Evolutionary conservation across 345 rosid species (phyloP).

Genomic region (Moringa oleifera): DNA sequence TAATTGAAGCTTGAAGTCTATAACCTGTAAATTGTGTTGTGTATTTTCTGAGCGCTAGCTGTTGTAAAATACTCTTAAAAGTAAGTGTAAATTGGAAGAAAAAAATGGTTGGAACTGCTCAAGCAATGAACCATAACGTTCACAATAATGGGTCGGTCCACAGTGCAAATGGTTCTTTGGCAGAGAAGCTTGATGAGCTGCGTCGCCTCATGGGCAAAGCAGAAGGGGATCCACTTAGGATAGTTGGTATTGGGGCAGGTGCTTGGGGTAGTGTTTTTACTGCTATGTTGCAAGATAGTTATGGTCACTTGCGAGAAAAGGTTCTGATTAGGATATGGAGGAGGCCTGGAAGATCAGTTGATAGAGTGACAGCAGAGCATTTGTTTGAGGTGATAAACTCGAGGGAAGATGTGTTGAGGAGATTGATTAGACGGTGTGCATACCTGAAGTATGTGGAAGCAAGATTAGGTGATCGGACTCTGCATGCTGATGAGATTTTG

Average conservation of each 20-base stretch:
- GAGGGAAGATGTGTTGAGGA: constrained; percentile 84
- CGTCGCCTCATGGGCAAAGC: constrained; percentile 66
- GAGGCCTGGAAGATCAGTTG: constrained; percentile 71
- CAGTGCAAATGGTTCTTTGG: constrained; percentile 40
- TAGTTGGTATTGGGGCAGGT: constrained; percentile 92
- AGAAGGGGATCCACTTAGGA: constrained; percentile 77
- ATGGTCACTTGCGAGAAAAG: constrained; percentile 83
- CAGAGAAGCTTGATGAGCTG: constrained; percentile 78
- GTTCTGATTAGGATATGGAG: constrained; percentile 92
- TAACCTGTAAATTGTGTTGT: constrained; percentile 3
- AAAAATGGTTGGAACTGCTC: constrained; percentile 45
- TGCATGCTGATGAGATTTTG: constrained; percentile 83
- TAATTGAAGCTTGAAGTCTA: constrained; percentile 7
- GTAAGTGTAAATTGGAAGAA: not conserved
- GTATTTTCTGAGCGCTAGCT: not conserved
- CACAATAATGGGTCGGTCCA: constrained; percentile 48
- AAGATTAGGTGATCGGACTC: constrained; percentile 84
- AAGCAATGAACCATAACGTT: constrained; percentile 18
- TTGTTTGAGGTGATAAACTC: constrained; percentile 97
- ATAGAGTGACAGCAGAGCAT: constrained; percentile 76
- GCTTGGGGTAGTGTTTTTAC: constrained; percentile 98
- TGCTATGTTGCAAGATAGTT: constrained; percentile 83
- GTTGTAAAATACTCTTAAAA: not conserved
- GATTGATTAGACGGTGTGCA: constrained; percentile 90
- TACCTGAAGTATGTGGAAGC: constrained; percentile 95